Conservation (phyloP, 805 yeast genomes). For the Nakazawaea ishiwadae region DNA sequence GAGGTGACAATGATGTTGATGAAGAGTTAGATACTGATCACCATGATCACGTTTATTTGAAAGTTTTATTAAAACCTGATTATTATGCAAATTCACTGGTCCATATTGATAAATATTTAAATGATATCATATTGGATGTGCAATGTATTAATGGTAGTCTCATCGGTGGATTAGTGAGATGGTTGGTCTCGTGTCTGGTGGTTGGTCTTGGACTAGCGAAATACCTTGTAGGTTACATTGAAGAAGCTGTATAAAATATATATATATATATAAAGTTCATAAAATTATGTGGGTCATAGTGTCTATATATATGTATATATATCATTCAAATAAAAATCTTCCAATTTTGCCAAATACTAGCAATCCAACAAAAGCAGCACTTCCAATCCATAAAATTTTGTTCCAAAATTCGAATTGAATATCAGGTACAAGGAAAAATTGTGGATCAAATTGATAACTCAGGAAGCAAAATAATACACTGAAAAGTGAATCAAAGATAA, state of each 20-base stretch:
- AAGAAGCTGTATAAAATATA: not conserved
- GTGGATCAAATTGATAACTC: constrained; percentile 8
- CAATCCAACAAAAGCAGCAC: constrained; percentile 63
- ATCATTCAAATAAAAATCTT: constrained; percentile 38
- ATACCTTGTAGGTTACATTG: not conserved
- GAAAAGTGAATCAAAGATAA: constrained; percentile 33
- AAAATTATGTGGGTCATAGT: not conserved
- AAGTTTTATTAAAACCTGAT: constrained; percentile 2
- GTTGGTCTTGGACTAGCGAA: constrained; percentile 3
- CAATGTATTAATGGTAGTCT: not conserved
- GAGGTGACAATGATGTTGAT: not conserved
- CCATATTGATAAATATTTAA: constrained; percentile 5
- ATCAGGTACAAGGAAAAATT: constrained; percentile 1
- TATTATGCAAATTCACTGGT: constrained; percentile 5
- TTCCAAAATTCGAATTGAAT: constrained; percentile 25
- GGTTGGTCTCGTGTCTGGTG: constrained; percentile 3
- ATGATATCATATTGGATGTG: constrained; percentile 11
- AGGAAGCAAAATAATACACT: constrained; percentile 18
- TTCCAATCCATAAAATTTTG: constrained; percentile 48
- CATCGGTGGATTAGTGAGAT: not conserved
- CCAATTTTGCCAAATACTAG: constrained; percentile 69
- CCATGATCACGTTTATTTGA: not conserved
- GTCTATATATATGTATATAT: not conserved
- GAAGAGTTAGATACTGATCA: not conserved
- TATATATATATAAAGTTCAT: not conserved